phyloP scores from a whole-genome alignment of 805 yeast genomes.

The Komagataella kurtzmanii region DNA sequence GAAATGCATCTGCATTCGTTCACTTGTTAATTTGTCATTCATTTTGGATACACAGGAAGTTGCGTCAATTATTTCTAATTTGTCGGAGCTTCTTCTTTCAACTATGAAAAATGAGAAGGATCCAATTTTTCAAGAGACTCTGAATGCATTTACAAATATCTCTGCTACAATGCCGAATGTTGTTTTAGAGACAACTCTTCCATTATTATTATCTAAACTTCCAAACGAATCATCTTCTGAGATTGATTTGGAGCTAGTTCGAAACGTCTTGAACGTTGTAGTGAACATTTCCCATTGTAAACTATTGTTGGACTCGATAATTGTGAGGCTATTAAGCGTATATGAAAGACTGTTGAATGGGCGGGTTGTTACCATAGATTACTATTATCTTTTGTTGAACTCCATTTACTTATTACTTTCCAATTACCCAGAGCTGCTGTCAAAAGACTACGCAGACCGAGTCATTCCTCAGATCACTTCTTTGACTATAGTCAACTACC shows the following conservation, averaged over 20 bases:
- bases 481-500: conserved; percentile 5
- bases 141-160: conserved; percentile 39
- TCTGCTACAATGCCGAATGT: conserved; percentile 23
- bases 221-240: conserved; percentile 23
- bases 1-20: conserved; percentile 50
- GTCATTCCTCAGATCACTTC: conserved; percentile 27
- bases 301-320: conserved; percentile 28
- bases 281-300: conserved; percentile 25
- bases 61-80: conserved; percentile 46
- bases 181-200: conserved; percentile 38
- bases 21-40: conserved; percentile 32
- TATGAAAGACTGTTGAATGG: conserved; percentile 9
- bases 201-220: conserved; percentile 33
- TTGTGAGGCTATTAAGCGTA: conserved; percentile 29
- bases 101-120: conserved; percentile 27
- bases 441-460: conserved; percentile 23
- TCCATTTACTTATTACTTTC: conserved; percentile 5
- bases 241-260: conserved; percentile 16
- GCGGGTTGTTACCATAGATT: conserved; percentile 5
- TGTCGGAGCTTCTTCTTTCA: conserved; percentile 45
- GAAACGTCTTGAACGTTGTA: conserved; percentile 19
- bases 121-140: conserved; percentile 36
- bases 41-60: conserved; percentile 43
- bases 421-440: conserved; percentile 2
- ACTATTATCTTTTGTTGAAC: conserved; percentile 13